Evolutionary conservation across 2,329 filamentous ascomycete species (phyloP).

Genomic region (Tricladium varicosporioides): DNA sequence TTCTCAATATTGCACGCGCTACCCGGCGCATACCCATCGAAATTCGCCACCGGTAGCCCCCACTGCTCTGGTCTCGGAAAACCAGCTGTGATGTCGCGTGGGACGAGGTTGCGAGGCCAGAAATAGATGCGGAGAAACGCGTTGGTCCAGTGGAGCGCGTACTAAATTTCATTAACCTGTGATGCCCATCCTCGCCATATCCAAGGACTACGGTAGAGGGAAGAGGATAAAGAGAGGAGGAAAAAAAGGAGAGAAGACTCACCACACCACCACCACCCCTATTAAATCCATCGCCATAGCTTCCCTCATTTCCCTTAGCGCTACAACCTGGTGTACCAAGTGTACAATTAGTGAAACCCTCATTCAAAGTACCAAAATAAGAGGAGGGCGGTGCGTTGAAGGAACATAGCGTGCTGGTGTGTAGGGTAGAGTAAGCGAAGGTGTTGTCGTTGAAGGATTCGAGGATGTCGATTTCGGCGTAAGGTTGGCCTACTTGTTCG

Average conservation of each 20-base stretch:
- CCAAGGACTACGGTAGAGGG: no score
- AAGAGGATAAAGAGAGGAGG: no score
- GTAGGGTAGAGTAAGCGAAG: constrained; percentile 14
- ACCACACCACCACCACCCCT: constrained; percentile 38
- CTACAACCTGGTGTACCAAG: neutral
- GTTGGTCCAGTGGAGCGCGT: constrained; percentile 53
- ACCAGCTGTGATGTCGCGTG: constrained; percentile 20
- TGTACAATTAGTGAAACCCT: neutral
- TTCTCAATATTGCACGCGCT: neutral
- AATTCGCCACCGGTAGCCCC: neutral
- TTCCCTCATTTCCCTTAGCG: neutral
- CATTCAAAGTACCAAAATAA: neutral
- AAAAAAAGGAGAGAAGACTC: no score
- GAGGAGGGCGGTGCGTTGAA: constrained; percentile 20
- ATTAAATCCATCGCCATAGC: constrained; percentile 11
- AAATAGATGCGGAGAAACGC: constrained; percentile 47
- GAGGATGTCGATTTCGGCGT: constrained; percentile 5
- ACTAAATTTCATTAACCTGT: constrained; percentile 17
- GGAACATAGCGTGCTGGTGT: neutral
- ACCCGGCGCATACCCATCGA: neutral
- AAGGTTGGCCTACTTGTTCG: neutral
- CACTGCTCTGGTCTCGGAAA: neutral
- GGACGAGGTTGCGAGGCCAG: constrained; percentile 48
- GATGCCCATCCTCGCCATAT: no score
- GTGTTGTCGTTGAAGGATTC: neutral